These are phyloP conservation scores for Zoysia japonica DNA, from an alignment of 176 grass and related monocot genomes.

Conservation along the genomic window DNA sequence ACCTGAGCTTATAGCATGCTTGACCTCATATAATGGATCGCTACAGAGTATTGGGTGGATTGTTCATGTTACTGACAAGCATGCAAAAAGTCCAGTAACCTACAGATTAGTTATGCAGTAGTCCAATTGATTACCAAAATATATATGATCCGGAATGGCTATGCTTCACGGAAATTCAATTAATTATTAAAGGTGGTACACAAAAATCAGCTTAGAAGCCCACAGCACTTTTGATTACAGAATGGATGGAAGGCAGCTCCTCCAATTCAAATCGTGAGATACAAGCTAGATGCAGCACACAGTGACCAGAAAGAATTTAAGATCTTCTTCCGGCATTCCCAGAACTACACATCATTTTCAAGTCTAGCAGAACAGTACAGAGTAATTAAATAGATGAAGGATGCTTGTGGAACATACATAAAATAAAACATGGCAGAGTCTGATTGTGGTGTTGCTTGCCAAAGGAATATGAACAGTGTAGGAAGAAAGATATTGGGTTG, in stretches of 20 bases:
- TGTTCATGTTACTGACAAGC: background rate
- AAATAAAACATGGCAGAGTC: slow-evolving; percentile 97
- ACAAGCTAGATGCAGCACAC: background rate
- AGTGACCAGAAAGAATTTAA: background rate
- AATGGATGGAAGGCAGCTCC: background rate
- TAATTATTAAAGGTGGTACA: background rate
- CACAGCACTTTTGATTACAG: background rate
- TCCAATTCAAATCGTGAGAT: slow-evolving; percentile 22
- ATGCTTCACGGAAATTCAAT: slow-evolving; percentile 7
- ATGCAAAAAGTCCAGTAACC: background rate
- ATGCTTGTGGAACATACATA: slow-evolving; percentile 53
- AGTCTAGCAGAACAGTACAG: slow-evolving; percentile 14
- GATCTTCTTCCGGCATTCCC: slow-evolving; percentile 5
- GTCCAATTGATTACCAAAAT: background rate
- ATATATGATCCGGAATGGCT: background rate
- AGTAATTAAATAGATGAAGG: slow-evolving; percentile 33
- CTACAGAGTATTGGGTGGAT: background rate
- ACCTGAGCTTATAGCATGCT: background rate
- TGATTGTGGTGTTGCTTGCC: slow-evolving; percentile 97
- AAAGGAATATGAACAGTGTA: slow-evolving; percentile 92
- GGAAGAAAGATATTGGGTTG: slow-evolving; percentile 84
- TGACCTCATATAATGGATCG: background rate
- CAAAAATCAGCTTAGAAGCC: slow-evolving; percentile 2
- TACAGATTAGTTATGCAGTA: background rate
- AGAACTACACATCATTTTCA: background rate